Evolutionary conservation across 2,329 filamentous ascomycete genomes (phyloP).

Genomic region (Botrytis galanthina): DNA sequence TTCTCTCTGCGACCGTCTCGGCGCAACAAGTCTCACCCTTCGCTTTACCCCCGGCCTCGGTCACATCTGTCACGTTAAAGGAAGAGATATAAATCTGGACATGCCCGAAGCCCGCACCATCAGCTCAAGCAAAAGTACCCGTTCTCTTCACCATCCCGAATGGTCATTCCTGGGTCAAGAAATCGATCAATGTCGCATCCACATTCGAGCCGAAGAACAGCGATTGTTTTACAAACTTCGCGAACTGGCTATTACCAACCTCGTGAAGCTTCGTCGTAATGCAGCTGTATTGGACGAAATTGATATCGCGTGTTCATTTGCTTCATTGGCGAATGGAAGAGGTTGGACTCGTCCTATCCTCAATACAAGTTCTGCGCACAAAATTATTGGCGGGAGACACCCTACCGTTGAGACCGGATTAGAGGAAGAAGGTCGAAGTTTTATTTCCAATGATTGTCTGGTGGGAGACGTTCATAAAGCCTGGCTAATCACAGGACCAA

Average conservation of each 20-base stretch:
- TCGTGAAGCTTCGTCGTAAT: constrained; percentile 84
- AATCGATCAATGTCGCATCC: constrained; percentile 73
- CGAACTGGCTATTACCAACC: constrained; percentile 71
- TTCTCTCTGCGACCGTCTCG: constrained; percentile 59
- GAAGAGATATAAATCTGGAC: constrained; percentile 58
- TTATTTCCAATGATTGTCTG: constrained; percentile 82
- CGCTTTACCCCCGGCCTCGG: constrained; percentile 86
- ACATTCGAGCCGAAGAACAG: constrained; percentile 82
- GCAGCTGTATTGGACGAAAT: constrained; percentile 90
- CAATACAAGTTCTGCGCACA: constrained; percentile 62
- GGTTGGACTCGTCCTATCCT: constrained; percentile 71
- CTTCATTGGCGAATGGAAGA: constrained; percentile 72
- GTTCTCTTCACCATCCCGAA: constrained; percentile 76
- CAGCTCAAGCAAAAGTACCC: constrained; percentile 77
- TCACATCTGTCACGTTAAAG: constrained; percentile 87
- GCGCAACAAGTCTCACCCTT: constrained; percentile 66
- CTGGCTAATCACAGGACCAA: constrained; percentile 77
- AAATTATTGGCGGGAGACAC: constrained; percentile 82
- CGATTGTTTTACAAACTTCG: constrained; percentile 74
- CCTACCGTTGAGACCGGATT: constrained; percentile 88
- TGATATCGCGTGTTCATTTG: constrained; percentile 85
- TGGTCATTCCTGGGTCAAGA: constrained; percentile 80
- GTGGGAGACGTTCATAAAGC: constrained; percentile 67
- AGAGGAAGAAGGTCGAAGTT: constrained; percentile 72
- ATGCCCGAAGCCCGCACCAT: constrained; percentile 51